phyloP scores from a whole-genome alignment of 176 grass and related monocot genomes.

The Rhynchospora breviuscula region DNA sequence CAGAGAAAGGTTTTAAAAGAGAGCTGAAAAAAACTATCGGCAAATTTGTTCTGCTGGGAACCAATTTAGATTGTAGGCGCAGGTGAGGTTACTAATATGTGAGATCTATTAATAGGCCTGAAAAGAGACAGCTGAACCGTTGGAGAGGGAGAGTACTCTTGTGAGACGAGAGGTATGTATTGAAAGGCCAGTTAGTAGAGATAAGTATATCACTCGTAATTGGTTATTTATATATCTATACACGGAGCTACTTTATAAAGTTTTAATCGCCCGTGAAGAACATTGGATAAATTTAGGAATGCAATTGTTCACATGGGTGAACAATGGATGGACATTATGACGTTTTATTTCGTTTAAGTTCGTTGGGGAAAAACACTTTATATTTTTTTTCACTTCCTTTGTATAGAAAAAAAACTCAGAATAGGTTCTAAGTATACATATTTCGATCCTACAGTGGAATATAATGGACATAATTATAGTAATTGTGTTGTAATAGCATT shows the following conservation, averaged over 20 bases:
- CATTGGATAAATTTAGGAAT: slow-evolving; percentile 5
- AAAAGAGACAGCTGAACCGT: background rate
- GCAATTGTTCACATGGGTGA: background rate
- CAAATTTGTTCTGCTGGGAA: background rate
- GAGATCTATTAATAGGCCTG: background rate
- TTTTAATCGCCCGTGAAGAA: background rate
- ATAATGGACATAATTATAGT: no score
- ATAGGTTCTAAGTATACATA: no score
- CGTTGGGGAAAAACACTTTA: background rate
- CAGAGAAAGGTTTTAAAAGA: background rate
- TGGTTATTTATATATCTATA: background rate
- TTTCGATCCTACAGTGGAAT: no score
- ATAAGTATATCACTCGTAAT: background rate
- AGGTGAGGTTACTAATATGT: background rate
- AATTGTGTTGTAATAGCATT: no score
- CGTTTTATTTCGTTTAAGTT: background rate
- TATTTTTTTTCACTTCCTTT: no score
- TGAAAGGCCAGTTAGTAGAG: background rate
- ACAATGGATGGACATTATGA: background rate
- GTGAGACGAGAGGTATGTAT: background rate
- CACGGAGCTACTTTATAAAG: background rate
- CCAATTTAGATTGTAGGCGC: background rate
- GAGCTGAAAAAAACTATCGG: background rate
- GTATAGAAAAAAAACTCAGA: no score
- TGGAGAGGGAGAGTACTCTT: background rate